Evolutionary conservation across 2,329 filamentous ascomycete species (phyloP).

Genomic region (Myriosclerotinia scirpicola): DNA sequence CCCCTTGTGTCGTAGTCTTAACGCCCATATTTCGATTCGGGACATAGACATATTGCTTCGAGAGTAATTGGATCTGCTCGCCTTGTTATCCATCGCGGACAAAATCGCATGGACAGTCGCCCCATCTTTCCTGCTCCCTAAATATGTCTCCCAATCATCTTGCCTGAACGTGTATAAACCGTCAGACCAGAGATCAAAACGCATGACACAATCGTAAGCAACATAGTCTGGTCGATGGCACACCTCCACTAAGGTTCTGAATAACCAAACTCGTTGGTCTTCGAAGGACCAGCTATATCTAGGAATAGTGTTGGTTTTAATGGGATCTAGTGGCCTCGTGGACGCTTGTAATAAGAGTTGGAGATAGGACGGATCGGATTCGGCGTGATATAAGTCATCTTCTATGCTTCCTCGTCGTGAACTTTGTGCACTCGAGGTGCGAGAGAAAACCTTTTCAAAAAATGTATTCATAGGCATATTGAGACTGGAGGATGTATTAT

Average conservation of each 20-base stretch:
- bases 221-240: slow-evolving; percentile 10
- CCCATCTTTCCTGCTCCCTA: background rate
- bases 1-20: background rate
- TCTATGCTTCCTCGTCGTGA: background rate
- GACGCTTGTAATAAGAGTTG: background rate
- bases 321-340: background rate
- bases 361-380: slow-evolving; percentile 6
- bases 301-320: background rate
- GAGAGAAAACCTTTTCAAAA: background rate
- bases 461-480: background rate
- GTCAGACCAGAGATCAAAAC: background rate
- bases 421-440: background rate
- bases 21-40: background rate
- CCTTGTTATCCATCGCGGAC: background rate
- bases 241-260: background rate
- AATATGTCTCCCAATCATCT: background rate
- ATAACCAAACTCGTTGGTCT: slow-evolving; percentile 2
- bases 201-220: background rate
- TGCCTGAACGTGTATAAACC: background rate
- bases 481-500: background rate
- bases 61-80: too few species aligned
- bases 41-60: too few species aligned
- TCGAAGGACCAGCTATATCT: background rate
- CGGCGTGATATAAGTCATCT: background rate
- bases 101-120: background rate